Evolutionary conservation across 2,329 filamentous ascomycete genomes (phyloP).

Genomic region (Nemania diffusa): DNA sequence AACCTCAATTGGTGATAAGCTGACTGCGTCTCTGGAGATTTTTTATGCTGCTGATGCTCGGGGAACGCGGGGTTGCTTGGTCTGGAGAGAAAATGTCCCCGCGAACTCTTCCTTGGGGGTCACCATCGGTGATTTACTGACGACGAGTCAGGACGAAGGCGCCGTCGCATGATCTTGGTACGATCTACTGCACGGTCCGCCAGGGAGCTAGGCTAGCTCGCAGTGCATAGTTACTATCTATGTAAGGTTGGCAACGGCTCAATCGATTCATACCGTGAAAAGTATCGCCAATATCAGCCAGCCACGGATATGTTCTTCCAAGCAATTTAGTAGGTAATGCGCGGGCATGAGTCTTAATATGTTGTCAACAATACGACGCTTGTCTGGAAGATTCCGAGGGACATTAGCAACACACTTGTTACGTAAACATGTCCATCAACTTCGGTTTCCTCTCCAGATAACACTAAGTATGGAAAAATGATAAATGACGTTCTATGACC

Average conservation of each 20-base stretch:
- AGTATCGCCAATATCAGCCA: not conserved
- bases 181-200: conserved; percentile 19
- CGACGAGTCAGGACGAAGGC: conserved; percentile 10
- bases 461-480: too few relatives aligned
- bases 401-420: too few relatives aligned
- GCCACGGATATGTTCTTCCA: not conserved
- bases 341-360: not conserved
- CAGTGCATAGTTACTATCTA: not conserved
- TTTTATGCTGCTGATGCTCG: conserved; percentile 5
- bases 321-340: not conserved
- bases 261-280: not conserved
- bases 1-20: conserved; percentile 20
- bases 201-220: not conserved
- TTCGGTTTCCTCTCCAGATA: too few relatives aligned
- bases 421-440: too few relatives aligned
- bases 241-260: not conserved
- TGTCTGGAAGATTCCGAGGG: not conserved
- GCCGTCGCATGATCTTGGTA: conserved; percentile 20
- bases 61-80: conserved; percentile 16
- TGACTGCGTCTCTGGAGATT: conserved; percentile 23
- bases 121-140: conserved; percentile 16
- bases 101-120: conserved; percentile 3
- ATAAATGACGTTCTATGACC: not conserved
- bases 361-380: not conserved
- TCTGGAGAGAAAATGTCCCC: conserved; percentile 25